These are phyloP conservation scores for Eremothecium gossypii DNA, from an alignment of 1,139 yeast genomes.

Conservation along the genomic window DNA sequence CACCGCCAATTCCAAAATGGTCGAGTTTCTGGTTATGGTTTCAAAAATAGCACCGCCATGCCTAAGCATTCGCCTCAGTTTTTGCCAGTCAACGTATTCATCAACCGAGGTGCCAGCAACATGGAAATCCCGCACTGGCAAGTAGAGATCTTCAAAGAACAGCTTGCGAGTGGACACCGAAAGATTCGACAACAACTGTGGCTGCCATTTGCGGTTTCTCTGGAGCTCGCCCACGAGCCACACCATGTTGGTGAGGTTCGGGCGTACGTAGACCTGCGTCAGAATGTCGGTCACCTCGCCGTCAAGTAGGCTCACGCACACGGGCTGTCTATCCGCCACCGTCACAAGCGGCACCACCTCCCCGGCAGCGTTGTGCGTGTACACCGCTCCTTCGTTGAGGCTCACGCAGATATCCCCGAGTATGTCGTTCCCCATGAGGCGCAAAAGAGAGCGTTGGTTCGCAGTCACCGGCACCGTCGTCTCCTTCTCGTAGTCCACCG, in stretches of 20 bases:
- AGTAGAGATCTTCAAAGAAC: slow-evolving; percentile 2
- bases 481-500: slow-evolving; percentile 20
- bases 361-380: slow-evolving; percentile 12
- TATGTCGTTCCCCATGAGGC: slow-evolving; percentile 13
- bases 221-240: too few relatives aligned
- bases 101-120: slow-evolving; percentile 24
- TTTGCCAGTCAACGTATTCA: slow-evolving; percentile 21
- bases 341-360: slow-evolving; percentile 13
- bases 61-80: slow-evolving; percentile 15
- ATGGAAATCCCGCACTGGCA: slow-evolving; percentile 2
- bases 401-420: slow-evolving; percentile 18
- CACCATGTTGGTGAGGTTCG: slow-evolving; percentile 5
- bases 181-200: slow-evolving; percentile 15
- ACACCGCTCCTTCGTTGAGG: slow-evolving; percentile 20
- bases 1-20: slow-evolving; percentile 16
- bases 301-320: slow-evolving; percentile 20
- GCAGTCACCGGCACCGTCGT: slow-evolving; percentile 3
- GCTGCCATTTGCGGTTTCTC: too few relatives aligned
- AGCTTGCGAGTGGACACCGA: slow-evolving; percentile 16
- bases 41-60: slow-evolving; percentile 13
- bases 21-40: slow-evolving; percentile 1
- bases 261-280: slow-evolving; percentile 19
- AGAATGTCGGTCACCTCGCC: slow-evolving; percentile 16
- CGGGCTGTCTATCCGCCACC: slow-evolving; percentile 13
- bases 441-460: slow-evolving; percentile 11